A percentile compares a stretch with the other conserved stretches of the same genome.
phyloP scores from a whole-genome alignment of 768 basidiomycete species.

The Rhizopogon vulgaris region DNA sequence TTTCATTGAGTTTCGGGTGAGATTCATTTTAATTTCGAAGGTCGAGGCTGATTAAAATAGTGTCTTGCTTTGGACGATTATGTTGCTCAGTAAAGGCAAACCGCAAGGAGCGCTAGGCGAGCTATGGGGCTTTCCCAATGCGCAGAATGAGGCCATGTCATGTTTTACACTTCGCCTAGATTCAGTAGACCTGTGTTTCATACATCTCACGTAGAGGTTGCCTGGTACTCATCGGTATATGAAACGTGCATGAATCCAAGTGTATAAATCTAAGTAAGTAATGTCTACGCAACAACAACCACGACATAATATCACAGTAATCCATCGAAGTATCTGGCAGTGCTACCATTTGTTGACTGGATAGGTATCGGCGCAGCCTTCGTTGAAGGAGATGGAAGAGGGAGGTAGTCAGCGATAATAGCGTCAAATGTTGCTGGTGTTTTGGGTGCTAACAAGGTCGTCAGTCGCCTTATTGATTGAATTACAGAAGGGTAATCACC shows the following conservation, averaged over 20 bases:
- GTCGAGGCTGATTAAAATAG: conserved; percentile 14
- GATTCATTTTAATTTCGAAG: conserved; percentile 19
- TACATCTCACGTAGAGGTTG: not conserved
- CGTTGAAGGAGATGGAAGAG: conserved; percentile 25
- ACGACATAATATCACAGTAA: conserved; percentile 20
- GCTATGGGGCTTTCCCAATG: not conserved
- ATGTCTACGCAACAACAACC: not conserved
- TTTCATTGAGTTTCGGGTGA: conserved; percentile 85
- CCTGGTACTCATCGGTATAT: not conserved
- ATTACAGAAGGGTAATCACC: conserved; percentile 26
- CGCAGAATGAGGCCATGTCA: not conserved
- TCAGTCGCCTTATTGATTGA: not conserved
- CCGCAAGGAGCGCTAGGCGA: not conserved
- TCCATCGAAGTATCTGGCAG: conserved; percentile 37
- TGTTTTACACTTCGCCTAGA: not conserved
- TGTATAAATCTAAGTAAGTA: not conserved
- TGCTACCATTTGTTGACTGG: conserved; percentile 13
- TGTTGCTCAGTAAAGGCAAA: conserved; percentile 7
- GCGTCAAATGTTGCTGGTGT: conserved; percentile 61
- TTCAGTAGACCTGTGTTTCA: not conserved
- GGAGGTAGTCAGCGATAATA: conserved; percentile 68
- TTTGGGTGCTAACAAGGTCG: conserved; percentile 29
- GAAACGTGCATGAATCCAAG: not conserved
- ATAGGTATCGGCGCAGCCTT: not conserved
- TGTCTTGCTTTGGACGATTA: conserved; percentile 27